These are phyloP conservation scores for Erucastrum elatum DNA, from an alignment of 345 rosid genomes.

Conservation along the genomic window DNA sequence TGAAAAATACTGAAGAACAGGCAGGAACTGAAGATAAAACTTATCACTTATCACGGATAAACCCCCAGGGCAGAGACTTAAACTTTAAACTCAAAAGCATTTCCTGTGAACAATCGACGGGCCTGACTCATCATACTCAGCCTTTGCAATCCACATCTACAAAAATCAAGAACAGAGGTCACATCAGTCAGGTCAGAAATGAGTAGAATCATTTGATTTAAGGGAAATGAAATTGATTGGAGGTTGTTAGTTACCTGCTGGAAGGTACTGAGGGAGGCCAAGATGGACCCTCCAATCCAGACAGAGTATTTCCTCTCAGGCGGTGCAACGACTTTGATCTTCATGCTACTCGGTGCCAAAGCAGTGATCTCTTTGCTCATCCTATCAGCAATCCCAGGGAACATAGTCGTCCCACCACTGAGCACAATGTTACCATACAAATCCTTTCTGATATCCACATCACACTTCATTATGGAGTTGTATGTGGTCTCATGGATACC, in stretches of 20 bases:
- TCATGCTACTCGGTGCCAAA: slow-evolving; percentile 89
- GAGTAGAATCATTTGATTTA: not conserved
- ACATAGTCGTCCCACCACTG: slow-evolving; percentile 92
- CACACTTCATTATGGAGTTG: slow-evolving; percentile 89
- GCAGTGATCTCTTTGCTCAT: slow-evolving; percentile 94
- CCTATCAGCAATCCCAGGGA: slow-evolving; percentile 81
- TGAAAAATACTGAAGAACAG: slow-evolving; percentile 8
- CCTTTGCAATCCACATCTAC: slow-evolving; percentile 93
- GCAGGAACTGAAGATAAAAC: slow-evolving; percentile 16
- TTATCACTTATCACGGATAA: slow-evolving; percentile 7
- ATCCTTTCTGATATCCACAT: slow-evolving; percentile 85
- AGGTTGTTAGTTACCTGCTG: slow-evolving; percentile 88
- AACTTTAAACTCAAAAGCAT: slow-evolving; percentile 63
- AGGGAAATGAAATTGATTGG: not conserved
- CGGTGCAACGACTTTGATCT: slow-evolving; percentile 87
- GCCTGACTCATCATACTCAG: slow-evolving; percentile 86
- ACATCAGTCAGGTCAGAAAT: not conserved
- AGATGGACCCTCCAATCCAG: slow-evolving; percentile 87
- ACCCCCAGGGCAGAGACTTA: slow-evolving; percentile 15
- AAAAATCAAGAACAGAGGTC: not conserved
- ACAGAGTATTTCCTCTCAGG: slow-evolving; percentile 90
- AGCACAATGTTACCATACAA: slow-evolving; percentile 83
- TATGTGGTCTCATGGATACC: slow-evolving; percentile 88
- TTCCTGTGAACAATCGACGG: slow-evolving; percentile 89
- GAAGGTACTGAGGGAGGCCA: slow-evolving; percentile 92